Evolutionary conservation across 768 basidiomycete species (phyloP).

Genomic region (Gloeophyllum trabeum): DNA sequence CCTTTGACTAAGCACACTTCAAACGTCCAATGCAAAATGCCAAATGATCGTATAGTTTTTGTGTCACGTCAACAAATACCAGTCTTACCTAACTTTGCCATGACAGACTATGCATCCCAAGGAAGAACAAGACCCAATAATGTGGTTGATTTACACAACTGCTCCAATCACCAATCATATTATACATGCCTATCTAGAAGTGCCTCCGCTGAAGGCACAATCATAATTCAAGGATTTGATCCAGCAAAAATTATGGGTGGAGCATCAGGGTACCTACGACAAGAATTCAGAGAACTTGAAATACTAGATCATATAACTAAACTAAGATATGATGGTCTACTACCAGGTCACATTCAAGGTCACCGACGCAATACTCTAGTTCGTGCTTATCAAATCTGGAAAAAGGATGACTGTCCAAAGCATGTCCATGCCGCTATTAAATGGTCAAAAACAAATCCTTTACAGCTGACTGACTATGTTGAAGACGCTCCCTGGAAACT

Average conservation of each 20-base stretch:
- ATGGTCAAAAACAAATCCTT: not conserved
- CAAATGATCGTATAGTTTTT: not conserved
- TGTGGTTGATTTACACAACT: constrained; percentile 7
- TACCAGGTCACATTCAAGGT: not conserved
- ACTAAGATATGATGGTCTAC: constrained; percentile 1
- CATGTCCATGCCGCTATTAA: not conserved
- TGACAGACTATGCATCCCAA: constrained; percentile 14
- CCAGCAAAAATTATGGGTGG: constrained; percentile 5
- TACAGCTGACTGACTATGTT: no score
- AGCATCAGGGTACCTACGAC: constrained; percentile 5
- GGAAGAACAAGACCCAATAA: constrained; percentile 10
- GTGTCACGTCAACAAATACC: constrained; percentile 7
- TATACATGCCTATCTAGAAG: constrained; percentile 13
- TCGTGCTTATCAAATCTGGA: not conserved
- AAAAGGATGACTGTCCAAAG: no score
- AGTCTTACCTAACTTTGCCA: constrained; percentile 12
- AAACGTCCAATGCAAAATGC: constrained; percentile 3
- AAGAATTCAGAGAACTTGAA: constrained; percentile 11
- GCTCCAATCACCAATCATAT: constrained; percentile 6
- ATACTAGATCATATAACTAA: constrained; percentile 8
- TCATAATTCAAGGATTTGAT: constrained; percentile 9
- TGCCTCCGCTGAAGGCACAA: constrained; percentile 6
- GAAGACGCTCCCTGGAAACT: not conserved
- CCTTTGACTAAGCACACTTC: constrained; percentile 3
- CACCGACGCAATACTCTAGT: not conserved